These are phyloP conservation scores for Fomes fomentarius DNA, from an alignment of 1,284 basidiomycete species.

Conservation along the genomic window DNA sequence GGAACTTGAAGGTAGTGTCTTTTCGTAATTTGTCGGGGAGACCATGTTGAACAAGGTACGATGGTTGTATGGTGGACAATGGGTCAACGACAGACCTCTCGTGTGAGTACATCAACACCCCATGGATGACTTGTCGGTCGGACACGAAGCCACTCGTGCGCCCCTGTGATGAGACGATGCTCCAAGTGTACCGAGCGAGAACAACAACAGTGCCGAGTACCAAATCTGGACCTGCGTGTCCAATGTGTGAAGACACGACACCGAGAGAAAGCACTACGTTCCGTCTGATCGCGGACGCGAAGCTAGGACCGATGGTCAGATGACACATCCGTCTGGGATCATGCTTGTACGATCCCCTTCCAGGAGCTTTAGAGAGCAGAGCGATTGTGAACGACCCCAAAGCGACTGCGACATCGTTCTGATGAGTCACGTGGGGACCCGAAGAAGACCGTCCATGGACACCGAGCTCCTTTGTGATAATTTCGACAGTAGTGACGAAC, in stretches of 20 bases:
- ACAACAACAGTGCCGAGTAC: slow-evolving; percentile 18
- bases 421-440: neutral
- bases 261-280: slow-evolving; percentile 14
- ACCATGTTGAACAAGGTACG: slow-evolving; percentile 77
- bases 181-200: slow-evolving; percentile 4
- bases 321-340: slow-evolving; percentile 8
- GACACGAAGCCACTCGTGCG: neutral
- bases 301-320: slow-evolving; percentile 15
- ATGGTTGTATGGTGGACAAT: slow-evolving; percentile 77
- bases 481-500: slow-evolving; percentile 11
- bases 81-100: slow-evolving; percentile 65
- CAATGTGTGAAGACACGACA: slow-evolving; percentile 16
- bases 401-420: neutral
- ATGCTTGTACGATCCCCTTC: slow-evolving; percentile 12
- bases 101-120: slow-evolving; percentile 52
- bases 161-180: slow-evolving; percentile 1
- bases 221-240: slow-evolving; percentile 25
- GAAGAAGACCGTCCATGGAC: slow-evolving; percentile 7
- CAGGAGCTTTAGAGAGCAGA: slow-evolving; percentile 7
- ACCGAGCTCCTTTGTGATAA: neutral
- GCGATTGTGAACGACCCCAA: slow-evolving; percentile 11
- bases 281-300: slow-evolving; percentile 1
- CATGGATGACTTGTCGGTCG: slow-evolving; percentile 40
- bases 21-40: slow-evolving; percentile 65
- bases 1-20: slow-evolving; percentile 66